These are phyloP conservation scores for Codiaeum variegatum DNA, from an alignment of 441 rosid species.

Conservation along the genomic window DNA sequence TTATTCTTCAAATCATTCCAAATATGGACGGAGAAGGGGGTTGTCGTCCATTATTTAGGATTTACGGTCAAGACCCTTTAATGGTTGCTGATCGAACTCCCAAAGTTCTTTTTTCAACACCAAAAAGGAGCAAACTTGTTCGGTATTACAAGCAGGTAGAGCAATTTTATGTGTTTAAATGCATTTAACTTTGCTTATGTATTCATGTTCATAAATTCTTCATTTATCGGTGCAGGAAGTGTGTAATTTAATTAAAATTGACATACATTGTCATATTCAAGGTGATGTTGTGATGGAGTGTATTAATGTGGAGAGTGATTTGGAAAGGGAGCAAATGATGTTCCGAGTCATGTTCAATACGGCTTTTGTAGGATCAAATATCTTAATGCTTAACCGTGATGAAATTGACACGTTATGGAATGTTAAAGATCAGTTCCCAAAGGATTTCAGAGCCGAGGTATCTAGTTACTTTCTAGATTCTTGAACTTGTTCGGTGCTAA, in stretches of 20 bases:
- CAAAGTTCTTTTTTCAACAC: conserved; percentile 68
- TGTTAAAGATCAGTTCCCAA: conserved; percentile 62
- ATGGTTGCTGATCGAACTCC: conserved; percentile 60
- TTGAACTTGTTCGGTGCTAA: conserved; percentile 2
- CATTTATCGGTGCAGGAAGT: conserved; percentile 62
- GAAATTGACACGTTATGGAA: conserved; percentile 82
- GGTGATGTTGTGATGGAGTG: conserved; percentile 96
- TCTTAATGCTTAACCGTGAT: conserved; percentile 66
- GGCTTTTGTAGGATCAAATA: conserved; percentile 75
- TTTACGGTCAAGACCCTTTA: conserved; percentile 78
- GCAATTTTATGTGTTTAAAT: neutral
- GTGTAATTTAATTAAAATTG: conserved; percentile 66
- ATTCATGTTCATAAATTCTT: conserved; percentile 24
- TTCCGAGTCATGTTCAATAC: conserved; percentile 89
- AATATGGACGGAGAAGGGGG: conserved; percentile 68
- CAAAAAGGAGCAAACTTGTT: conserved; percentile 61
- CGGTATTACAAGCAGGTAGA: conserved; percentile 71
- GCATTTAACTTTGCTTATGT: neutral
- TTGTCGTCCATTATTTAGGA: conserved; percentile 75
- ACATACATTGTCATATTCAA: conserved; percentile 71
- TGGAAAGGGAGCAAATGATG: conserved; percentile 74
- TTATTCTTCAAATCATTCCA: conserved; percentile 69
- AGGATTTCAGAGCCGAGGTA: conserved; percentile 89
- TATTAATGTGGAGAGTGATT: conserved; percentile 53
- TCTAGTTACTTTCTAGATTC: conserved; percentile 13